phyloP scores from a whole-genome alignment of 1,284 basidiomycete species.

The Ganoderma lucidum region DNA sequence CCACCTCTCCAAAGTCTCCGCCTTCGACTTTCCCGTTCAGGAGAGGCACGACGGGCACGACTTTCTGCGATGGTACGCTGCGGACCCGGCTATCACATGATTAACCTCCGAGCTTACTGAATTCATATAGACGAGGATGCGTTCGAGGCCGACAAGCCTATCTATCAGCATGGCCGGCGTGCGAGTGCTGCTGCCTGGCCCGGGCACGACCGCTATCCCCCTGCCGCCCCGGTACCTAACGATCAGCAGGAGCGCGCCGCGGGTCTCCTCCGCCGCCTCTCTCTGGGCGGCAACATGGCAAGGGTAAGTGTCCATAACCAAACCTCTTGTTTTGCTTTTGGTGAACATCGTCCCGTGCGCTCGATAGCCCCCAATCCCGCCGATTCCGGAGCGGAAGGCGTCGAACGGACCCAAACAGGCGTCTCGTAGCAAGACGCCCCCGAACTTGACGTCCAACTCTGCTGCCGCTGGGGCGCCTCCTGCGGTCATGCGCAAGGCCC shows the following conservation, averaged over 20 bases:
- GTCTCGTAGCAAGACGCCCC: constrained; percentile 31
- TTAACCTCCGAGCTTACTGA: constrained; percentile 15
- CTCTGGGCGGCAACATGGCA: constrained; percentile 63
- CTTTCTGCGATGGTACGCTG: constrained; percentile 67
- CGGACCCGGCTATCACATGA: constrained; percentile 1
- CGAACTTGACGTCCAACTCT: constrained; percentile 25
- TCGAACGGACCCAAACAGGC: constrained; percentile 18
- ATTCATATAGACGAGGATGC: constrained; percentile 46
- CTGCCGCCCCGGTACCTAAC: constrained; percentile 49
- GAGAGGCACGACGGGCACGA: constrained; percentile 48
- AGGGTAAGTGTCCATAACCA: constrained; percentile 50
- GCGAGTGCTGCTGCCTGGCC: constrained; percentile 48
- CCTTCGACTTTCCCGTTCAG: constrained; percentile 64
- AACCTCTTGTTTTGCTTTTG: constrained; percentile 11
- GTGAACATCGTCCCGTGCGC: background rate
- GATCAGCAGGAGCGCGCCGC: constrained; percentile 67
- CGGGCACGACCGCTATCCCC: constrained; percentile 54
- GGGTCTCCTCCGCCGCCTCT: constrained; percentile 74
- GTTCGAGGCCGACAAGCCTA: constrained; percentile 43
- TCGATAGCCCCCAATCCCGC: constrained; percentile 34
- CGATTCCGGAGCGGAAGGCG: constrained; percentile 22
- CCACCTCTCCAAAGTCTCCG: constrained; percentile 52
- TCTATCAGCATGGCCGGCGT: constrained; percentile 40
- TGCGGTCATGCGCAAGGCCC: constrained; percentile 47
- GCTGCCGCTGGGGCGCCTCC: constrained; percentile 4